These are phyloP conservation scores for Rosa lucieae DNA, from an alignment of 306 rosid genomes.

Conservation along the genomic window DNA sequence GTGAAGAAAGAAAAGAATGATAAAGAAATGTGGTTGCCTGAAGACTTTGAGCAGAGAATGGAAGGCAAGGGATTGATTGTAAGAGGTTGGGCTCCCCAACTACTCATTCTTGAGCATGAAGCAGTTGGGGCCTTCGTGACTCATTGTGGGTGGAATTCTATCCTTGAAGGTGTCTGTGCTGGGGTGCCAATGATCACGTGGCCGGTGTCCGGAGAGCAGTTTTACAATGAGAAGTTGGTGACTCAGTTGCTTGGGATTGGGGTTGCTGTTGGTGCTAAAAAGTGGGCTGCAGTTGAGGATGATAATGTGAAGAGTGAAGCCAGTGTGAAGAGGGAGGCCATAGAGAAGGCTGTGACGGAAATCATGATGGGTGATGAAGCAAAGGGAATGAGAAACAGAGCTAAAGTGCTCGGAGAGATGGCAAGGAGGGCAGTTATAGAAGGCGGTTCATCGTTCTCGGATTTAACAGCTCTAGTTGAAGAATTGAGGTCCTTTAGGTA, in stretches of 20 bases:
- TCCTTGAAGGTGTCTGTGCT: slow-evolving; percentile 29
- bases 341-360: slow-evolving; percentile 30
- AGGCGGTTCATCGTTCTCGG: slow-evolving; percentile 9
- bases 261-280: slow-evolving; percentile 29
- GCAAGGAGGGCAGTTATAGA: slow-evolving; percentile 24
- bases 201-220: slow-evolving; percentile 37
- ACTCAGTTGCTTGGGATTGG: slow-evolving; percentile 32
- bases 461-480: slow-evolving; percentile 7
- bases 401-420: slow-evolving; percentile 8
- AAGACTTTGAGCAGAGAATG: slow-evolving; percentile 29
- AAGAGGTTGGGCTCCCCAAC: slow-evolving; percentile 46
- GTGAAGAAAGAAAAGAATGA: slow-evolving; percentile 22
- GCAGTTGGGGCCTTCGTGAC: slow-evolving; percentile 41
- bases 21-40: slow-evolving; percentile 25
- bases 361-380: slow-evolving; percentile 39
- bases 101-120: slow-evolving; percentile 33
- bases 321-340: slow-evolving; percentile 12
- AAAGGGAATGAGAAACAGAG: slow-evolving; percentile 34
- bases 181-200: slow-evolving; percentile 45
- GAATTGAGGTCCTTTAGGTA: background rate
- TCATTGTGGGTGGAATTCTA: slow-evolving; percentile 49
- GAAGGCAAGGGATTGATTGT: slow-evolving; percentile 26
- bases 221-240: slow-evolving; percentile 40
- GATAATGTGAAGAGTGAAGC: slow-evolving; percentile 23
- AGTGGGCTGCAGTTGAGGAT: slow-evolving; percentile 19